Percentiles rank a stretch among this genome's conserved stretches.
phyloP scores from a whole-genome alignment of 768 basidiomycete genomes.

The Leccinum disarticulatum region DNA sequence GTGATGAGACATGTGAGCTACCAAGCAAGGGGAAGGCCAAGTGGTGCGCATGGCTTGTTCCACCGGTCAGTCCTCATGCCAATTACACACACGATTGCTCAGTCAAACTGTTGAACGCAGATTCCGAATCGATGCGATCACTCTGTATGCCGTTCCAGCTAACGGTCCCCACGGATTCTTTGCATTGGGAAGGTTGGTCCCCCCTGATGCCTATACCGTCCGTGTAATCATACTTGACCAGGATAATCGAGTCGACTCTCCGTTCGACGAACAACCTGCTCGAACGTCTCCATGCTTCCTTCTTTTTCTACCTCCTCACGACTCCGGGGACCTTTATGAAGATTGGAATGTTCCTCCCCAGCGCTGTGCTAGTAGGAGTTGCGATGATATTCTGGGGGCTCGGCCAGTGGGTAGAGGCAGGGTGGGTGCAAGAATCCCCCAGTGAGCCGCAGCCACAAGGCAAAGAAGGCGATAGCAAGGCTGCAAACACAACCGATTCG shows the following conservation, averaged over 20 bases:
- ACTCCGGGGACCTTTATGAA: constrained; percentile 71
- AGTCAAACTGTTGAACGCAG: constrained; percentile 37
- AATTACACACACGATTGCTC: background rate
- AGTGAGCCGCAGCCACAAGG: constrained; percentile 7
- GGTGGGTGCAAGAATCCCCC: constrained; percentile 41
- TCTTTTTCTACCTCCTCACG: constrained; percentile 85
- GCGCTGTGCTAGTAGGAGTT: constrained; percentile 78
- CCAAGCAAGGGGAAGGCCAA: constrained; percentile 76
- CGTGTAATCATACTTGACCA: constrained; percentile 29
- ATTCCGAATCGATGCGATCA: constrained; percentile 93
- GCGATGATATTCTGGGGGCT: constrained; percentile 87
- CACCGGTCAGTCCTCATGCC: constrained; percentile 60
- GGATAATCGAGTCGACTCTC: constrained; percentile 83
- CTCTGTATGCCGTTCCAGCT: constrained; percentile 85
- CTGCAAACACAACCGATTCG: background rate
- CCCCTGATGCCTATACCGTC: background rate
- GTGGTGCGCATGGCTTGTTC: constrained; percentile 87
- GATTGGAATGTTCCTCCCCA: constrained; percentile 89
- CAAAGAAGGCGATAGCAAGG: constrained; percentile 15
- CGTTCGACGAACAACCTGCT: constrained; percentile 92
- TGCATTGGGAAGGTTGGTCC: constrained; percentile 77
- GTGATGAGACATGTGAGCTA: constrained; percentile 69
- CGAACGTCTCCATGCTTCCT: constrained; percentile 95
- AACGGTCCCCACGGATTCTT: constrained; percentile 94
- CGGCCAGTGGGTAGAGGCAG: constrained; percentile 64